Evolutionary conservation across 2,329 filamentous ascomycete species (phyloP).

Genomic region (Fonsecaea pedrosoi): DNA sequence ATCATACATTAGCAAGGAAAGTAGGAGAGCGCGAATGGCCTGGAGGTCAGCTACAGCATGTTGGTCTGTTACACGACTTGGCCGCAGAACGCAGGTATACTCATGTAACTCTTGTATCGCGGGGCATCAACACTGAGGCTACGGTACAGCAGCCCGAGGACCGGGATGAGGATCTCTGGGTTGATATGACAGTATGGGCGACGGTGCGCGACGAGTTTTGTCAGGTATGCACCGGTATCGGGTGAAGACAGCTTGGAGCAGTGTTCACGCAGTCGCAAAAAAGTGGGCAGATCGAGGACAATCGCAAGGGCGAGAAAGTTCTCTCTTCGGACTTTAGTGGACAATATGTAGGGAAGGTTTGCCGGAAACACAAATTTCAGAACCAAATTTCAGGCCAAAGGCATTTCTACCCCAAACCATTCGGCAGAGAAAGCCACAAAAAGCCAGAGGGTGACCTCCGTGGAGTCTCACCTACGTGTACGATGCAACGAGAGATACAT

Average conservation of each 20-base stretch:
- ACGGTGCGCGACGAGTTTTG: background rate
- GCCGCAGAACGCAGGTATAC: slow-evolving; percentile 26
- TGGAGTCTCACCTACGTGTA: background rate
- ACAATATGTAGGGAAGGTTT: background rate
- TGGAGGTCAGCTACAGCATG: slow-evolving; percentile 42
- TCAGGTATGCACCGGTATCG: background rate
- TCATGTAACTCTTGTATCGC: slow-evolving; percentile 26
- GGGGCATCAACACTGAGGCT: background rate
- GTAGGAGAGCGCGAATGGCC: slow-evolving; percentile 37
- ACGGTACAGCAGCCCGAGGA: slow-evolving; percentile 4
- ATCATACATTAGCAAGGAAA: slow-evolving; percentile 40
- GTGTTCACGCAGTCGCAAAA: background rate
- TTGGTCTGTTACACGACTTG: slow-evolving; percentile 27
- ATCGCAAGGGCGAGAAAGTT: background rate
- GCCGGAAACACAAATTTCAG: background rate
- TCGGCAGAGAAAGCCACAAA: background rate
- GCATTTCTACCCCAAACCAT: background rate
- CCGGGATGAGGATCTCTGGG: background rate
- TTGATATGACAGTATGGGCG: background rate
- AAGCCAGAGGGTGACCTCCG: background rate
- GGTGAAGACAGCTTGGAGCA: background rate
- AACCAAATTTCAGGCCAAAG: background rate
- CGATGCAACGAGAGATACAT: background rate
- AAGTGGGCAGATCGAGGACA: background rate
- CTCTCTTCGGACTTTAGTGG: background rate